Evolutionary conservation across 305 asterid genomes (phyloP), one percentile per base, ranked within the genome.

Genomic region (Fraxinus latifolia): DNA sequence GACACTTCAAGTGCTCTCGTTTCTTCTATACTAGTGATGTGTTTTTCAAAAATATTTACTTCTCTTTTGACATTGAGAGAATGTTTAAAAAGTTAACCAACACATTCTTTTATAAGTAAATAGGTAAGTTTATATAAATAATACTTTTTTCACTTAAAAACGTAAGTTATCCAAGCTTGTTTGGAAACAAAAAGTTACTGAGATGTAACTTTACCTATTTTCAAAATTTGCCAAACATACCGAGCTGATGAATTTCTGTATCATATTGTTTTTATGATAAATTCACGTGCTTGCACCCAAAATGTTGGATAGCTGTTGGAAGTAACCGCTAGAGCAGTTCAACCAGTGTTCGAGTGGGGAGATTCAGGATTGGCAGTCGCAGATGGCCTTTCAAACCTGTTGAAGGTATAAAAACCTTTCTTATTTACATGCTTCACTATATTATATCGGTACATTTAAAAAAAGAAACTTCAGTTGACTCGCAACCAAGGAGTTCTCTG

Each of bases 341-440:
- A 92, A 86, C 95, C 91, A 14, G 93, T 91, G 83, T 92, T 94
- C n/a, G 92, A 88, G 88, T 92, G 97, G 97, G 98, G 97, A 84
- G 95, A 91, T 85, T 93, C 98, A 39, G 98, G 98, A 82, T 82
- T 87, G 83, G 89, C 92, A 78, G 94, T 94, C 17, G 97, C 94
- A 79, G 97, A 93, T 87, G 98, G 97, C 80, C 97, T 94, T 80
- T 88, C 91, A 25, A 90, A 91, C 87, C 89, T 94, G 34, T 82
- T 94, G 87, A 94, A 94, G 98, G 98, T 94, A 88, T 79, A 7
- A 55, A 75, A 76, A 15, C 75, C 60, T 50, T 77, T 50, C 62
- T 78, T 8, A 7, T 27, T 31, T 33, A 42, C 44, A 33, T 34
- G 37, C 67, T 32, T 14, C 1, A 4, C 29, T 76, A 11, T 78